Conservation (phyloP, 2,329 filamentous ascomycete species). For the Coniochaeta prunicola region DNA sequence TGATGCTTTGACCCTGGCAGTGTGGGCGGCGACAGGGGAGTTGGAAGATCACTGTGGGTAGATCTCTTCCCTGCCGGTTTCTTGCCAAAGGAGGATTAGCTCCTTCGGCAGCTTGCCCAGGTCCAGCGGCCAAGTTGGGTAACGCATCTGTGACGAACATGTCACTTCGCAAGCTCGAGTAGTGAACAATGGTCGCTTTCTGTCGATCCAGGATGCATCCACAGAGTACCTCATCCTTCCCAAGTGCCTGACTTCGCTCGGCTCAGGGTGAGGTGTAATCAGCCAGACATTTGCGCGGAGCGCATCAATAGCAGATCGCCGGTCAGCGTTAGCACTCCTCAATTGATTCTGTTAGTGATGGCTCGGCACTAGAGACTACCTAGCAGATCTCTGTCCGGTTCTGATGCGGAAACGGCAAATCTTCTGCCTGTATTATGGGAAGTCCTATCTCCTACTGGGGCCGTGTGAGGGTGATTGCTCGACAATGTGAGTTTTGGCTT, state of each 20-base stretch:
- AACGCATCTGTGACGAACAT: neutral
- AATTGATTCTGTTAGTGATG: neutral
- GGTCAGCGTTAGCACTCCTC: neutral
- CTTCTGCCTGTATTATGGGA: neutral
- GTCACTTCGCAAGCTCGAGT: neutral
- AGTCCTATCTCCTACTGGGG: neutral
- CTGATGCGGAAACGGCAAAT: neutral
- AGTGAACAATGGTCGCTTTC: neutral
- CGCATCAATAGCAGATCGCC: neutral
- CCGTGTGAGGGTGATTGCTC: neutral
- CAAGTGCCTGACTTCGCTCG: neutral
- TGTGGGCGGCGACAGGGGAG: slow-evolving; percentile 8
- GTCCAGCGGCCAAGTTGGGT: neutral
- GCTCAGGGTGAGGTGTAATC: neutral
- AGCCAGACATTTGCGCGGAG: neutral
- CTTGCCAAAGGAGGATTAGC: slow-evolving; percentile 5
- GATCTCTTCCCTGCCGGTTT: slow-evolving; percentile 18
- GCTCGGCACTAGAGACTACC: neutral
- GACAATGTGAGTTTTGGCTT: neutral
- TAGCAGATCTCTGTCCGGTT: neutral
- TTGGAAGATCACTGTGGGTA: slow-evolving; percentile 17
- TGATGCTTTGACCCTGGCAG: slow-evolving; percentile 11
- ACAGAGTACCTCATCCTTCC: neutral
- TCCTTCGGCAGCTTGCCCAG: slow-evolving; percentile 1
- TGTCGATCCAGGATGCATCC: neutral